Evolutionary conservation across 805 yeast genomes (phyloP).

Genomic region (Nakazawaea populi): DNA sequence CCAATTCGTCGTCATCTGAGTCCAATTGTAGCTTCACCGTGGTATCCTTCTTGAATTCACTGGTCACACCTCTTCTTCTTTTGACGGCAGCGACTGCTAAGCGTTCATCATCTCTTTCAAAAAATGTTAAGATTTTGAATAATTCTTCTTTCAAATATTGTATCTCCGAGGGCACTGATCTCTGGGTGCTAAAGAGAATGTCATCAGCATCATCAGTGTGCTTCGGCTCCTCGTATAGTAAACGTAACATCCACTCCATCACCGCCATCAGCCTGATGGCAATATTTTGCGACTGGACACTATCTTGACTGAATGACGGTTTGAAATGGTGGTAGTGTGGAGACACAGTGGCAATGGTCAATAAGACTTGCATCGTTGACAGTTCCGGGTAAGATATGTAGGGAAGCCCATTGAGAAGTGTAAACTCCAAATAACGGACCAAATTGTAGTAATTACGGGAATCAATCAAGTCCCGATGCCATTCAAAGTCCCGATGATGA

Average conservation of each 20-base stretch:
- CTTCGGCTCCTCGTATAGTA: background rate
- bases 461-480: constrained; percentile 12
- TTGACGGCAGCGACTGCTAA: background rate
- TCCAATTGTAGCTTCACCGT: too few relatives aligned
- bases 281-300: background rate
- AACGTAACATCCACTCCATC: background rate
- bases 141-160: background rate
- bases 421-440: constrained; percentile 28
- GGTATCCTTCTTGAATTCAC: background rate
- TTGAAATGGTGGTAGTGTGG: constrained; percentile 20
- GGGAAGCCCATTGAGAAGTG: constrained; percentile 19
- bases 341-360: constrained; percentile 31
- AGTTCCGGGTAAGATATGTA: constrained; percentile 24
- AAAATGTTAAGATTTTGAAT: too few relatives aligned
- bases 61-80: too few relatives aligned
- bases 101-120: background rate
- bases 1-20: background rate
- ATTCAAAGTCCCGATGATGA: constrained; percentile 10
- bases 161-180: background rate
- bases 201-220: background rate
- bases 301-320: background rate
- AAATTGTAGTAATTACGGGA: constrained; percentile 27
- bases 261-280: background rate
- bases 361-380: constrained; percentile 25
- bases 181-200: background rate